Evolutionary conservation across 2,329 filamentous ascomycete species (phyloP), one percentile per base, ranked within the genome.

Genomic region (Hypocrella siamensis): DNA sequence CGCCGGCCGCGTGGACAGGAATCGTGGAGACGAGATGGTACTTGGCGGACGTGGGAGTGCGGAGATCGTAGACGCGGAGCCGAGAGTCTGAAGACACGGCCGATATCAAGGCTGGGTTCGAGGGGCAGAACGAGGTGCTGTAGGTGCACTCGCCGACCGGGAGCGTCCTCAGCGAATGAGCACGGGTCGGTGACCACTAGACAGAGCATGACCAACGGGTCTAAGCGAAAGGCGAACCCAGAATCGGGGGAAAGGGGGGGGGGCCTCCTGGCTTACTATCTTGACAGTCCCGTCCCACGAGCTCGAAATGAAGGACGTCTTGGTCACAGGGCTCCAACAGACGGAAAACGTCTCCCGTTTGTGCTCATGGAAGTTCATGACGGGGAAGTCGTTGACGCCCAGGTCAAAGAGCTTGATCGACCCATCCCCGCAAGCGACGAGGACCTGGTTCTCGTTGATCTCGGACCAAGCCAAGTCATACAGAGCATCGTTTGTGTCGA

Each of bases 261-360:
- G 14, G 18, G n/a, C 12, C 18, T 10, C 8, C 12, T 8, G 4
- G 39, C 66, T 36, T 49, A 76, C 75, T 46, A 98, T 75, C 60
- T 94, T 94, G 45, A 96, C 74, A 3, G 83, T 92, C 31, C 90
- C 90, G 48, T 98, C 90, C 90, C 90, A 98, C 5, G 84, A 93
- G 42, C 78, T 85, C 1, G 83, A 92, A 19, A 85, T 69, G 50
- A 98, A 96, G 0, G 75, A 83, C 46, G 90, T 81, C 52, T 98
- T 98, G 19, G 80, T 73, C 5, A 93, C 72, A 15, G 93, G 71
- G 45, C 88, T 94, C 88, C 88, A 98, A 48, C 78, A 72, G 4
- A 93, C 85, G 3, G 83, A 79, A 52, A 96, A 94, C 7, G 92
- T 79, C 56, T 98, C 90, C 35, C 88, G 71, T 42, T 80, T 84